phyloP scores from a whole-genome alignment of 2,329 filamentous ascomycete genomes.

The Cladosporium sp. region DNA sequence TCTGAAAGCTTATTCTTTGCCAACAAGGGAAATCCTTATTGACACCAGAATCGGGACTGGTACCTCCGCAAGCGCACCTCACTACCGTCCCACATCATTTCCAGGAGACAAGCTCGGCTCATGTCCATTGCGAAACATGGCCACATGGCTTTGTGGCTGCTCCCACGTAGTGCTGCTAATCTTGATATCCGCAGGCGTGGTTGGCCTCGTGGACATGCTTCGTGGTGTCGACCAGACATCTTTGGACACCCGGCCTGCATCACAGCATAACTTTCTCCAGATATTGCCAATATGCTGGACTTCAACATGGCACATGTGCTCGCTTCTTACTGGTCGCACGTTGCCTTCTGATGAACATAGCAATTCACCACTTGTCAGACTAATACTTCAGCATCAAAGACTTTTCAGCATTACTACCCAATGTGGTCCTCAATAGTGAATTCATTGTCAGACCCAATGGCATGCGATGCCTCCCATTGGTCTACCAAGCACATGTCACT shows the following conservation, averaged over 20 bases:
- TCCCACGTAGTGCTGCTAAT: no score
- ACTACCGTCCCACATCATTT: background rate
- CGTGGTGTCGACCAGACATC: no score
- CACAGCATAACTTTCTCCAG: no score
- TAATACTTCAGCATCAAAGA: background rate
- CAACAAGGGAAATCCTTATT: constrained; percentile 18
- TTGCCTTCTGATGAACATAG: background rate
- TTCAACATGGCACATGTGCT: background rate
- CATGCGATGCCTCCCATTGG: background rate
- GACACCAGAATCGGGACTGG: constrained; percentile 16
- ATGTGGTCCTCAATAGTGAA: constrained; percentile 2
- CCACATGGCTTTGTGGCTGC: constrained; percentile 2
- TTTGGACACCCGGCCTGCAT: no score
- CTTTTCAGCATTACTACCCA: background rate
- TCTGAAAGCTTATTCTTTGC: background rate
- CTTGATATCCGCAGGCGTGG: no score
- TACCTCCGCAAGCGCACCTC: background rate
- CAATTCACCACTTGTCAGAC: background rate
- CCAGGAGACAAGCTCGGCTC: background rate
- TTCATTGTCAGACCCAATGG: background rate
- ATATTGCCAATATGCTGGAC: no score
- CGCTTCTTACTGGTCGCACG: background rate
- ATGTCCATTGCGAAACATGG: background rate
- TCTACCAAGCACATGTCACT: constrained; percentile 6
- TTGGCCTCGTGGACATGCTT: no score